Base-by-base conservation (phyloP, 306 rosid genomes). In the Sicyos edulis region DNA sequence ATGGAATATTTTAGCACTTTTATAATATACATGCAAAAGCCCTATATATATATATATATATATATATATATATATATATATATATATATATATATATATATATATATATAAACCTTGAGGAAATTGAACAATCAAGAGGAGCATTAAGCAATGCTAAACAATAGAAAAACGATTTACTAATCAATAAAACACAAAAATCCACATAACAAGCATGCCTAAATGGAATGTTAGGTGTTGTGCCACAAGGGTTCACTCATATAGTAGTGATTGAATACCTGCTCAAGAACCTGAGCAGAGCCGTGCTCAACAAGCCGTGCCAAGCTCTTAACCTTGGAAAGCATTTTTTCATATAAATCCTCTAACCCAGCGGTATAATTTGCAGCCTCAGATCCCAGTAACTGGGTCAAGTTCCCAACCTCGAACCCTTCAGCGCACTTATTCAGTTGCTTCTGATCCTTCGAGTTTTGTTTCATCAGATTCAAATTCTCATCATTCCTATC, bases 331-430 rank as follows among this genome's bases (percentile, higher is more conserved):
- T 93, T 93, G 5, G 49, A 71, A 49, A 93, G 97, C 98, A 90
- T 93, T 54, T 88, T 88, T 77, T 78, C 85, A 32, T 93, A 93
- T 89, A 93, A 77, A 72, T 87, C 88, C 79, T 93, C 96, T 82
- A 93, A 76, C 0, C 87, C 86, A 13, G 83, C 74, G 0, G 95
- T 88, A 72, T 93, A 90, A 70, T 53, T 77, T 72, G 73, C 83
- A 0, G 96, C 98, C 54, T 88, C 92, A 0, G 86, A 69, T 40
- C 98, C 96, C 85, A 90, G 72, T 80, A 93, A 60, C 57, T 77
- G 80, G 10, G 85, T 78, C 75, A 93, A 70, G 40, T 72, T 78
- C 60, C 83, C 78, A 13, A 93, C 81, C 44, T 93, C 88, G 47
- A 88, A 83, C 12, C 89, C 98, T 72, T 87, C 91, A 0, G 86